Evolutionary conservation across 2,329 filamentous ascomycete genomes (phyloP).

Genomic region (Cercospora sp.): DNA sequence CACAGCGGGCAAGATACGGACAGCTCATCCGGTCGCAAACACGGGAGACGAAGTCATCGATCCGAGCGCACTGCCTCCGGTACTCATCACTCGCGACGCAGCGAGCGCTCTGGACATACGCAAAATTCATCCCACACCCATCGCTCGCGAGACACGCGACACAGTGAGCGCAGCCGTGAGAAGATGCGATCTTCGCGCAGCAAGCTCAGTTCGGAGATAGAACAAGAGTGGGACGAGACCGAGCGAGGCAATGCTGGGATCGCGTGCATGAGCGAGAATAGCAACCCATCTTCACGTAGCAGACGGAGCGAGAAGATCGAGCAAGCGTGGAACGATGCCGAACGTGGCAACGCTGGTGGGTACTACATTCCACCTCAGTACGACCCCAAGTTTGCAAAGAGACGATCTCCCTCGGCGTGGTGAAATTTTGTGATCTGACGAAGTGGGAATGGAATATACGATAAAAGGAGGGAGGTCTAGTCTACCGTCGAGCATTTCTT

Average conservation of each 20-base stretch:
- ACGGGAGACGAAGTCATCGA: background rate
- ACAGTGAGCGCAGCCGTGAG: background rate
- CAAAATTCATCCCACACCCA: background rate
- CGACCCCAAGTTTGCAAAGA: background rate
- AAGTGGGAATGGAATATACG: background rate
- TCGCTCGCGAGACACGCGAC: background rate
- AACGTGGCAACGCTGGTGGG: constrained; percentile 3
- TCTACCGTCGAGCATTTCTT: background rate
- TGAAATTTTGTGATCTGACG: background rate
- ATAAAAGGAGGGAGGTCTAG: background rate
- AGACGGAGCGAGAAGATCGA: background rate
- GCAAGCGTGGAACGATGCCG: constrained; percentile 6
- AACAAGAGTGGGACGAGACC: background rate
- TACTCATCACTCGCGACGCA: background rate
- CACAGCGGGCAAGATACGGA: background rate
- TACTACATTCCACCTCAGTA: constrained; percentile 13
- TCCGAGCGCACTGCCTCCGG: background rate
- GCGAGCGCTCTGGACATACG: background rate
- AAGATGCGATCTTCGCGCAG: background rate
- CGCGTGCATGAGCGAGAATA: background rate
- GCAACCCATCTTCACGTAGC: background rate
- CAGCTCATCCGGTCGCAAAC: background rate
- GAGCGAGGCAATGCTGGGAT: background rate
- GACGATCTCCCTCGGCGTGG: background rate
- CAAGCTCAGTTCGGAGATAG: background rate